Percentiles rank a stretch among this genome's conserved stretches.
Conservation (phyloP, 768 basidiomycete genomes). For the Clavaria fumosa region DNA sequence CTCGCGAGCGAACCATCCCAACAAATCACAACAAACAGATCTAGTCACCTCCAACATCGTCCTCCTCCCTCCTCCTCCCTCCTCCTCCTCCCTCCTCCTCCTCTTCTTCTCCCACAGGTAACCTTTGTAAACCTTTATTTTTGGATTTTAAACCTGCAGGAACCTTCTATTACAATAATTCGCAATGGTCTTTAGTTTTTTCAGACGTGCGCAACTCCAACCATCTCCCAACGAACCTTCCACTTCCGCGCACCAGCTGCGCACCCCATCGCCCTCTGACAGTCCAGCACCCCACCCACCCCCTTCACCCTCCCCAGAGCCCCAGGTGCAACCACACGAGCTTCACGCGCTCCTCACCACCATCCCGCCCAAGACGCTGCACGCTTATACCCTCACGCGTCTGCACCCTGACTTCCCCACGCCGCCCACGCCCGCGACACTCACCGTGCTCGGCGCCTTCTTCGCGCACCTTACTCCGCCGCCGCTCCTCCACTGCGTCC, state of each 20-base stretch:
- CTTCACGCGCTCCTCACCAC: conserved; percentile 38
- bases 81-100: no score
- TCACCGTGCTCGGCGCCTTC: conserved; percentile 38
- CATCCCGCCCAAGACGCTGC: conserved; percentile 52
- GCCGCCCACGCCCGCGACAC: conserved; percentile 23
- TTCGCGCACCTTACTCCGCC: conserved; percentile 51
- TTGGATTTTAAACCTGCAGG: no score
- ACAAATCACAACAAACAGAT: no score
- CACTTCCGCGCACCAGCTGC: background rate
- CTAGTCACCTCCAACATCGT: no score
- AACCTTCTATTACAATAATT: no score
- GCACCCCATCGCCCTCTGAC: conserved; percentile 6
- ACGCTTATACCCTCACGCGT: conserved; percentile 41
- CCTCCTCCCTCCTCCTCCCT: no score
- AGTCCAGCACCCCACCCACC: conserved; percentile 26
- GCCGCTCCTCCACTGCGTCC: conserved; percentile 54
- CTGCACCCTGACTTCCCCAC: conserved; percentile 30
- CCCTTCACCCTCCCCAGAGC: conserved; percentile 21
- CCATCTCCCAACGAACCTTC: no score
- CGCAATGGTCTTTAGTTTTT: conserved; percentile 18
- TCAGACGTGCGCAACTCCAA: conserved; percentile 9
- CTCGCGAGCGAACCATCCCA: no score
- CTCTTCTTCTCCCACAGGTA: no score
- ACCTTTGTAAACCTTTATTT: no score
- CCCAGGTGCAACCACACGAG: conserved; percentile 23